Conservation (phyloP, 2,329 filamentous ascomycete species). For the Aspergillus spinulosporus region DNA sequence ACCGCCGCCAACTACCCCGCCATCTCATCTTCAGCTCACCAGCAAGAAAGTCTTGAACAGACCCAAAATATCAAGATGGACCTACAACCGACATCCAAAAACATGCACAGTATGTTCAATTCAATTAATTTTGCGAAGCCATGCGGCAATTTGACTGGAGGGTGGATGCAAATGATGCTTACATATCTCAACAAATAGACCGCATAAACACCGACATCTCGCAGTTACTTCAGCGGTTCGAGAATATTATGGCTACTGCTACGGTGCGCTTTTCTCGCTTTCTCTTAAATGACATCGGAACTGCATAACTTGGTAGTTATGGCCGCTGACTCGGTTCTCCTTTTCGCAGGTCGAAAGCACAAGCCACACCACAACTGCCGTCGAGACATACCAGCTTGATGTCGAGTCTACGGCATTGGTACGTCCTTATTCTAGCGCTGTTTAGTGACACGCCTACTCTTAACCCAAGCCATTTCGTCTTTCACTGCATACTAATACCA, state of each 20-base stretch:
- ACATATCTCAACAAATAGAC: slow-evolving; percentile 27
- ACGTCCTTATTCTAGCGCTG: slow-evolving; percentile 21
- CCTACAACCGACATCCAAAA: slow-evolving; percentile 28
- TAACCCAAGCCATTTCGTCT: not conserved
- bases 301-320: no score
- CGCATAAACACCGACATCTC: slow-evolving; percentile 48
- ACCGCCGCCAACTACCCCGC: slow-evolving; percentile 16
- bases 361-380: slow-evolving; percentile 57
- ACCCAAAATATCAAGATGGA: slow-evolving; percentile 30
- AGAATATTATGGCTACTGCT: slow-evolving; percentile 57
- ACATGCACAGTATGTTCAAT: slow-evolving; percentile 18
- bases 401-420: slow-evolving; percentile 61
- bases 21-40: slow-evolving; percentile 3
- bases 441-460: not conserved
- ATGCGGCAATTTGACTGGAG: not conserved
- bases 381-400: slow-evolving; percentile 59
- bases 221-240: slow-evolving; percentile 54
- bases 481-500: not conserved
- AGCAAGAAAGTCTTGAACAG: not conserved
- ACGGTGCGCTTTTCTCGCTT: slow-evolving; percentile 40
- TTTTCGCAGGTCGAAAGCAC: slow-evolving; percentile 47
- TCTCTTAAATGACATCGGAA: no score
- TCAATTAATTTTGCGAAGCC: not conserved
- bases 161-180: not conserved
- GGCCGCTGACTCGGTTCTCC: not conserved